A percentile compares a stretch with the other conserved stretches of the same genome.
phyloP scores from a whole-genome alignment of 148 eudicot genomes.

The Beta vulgaris region DNA sequence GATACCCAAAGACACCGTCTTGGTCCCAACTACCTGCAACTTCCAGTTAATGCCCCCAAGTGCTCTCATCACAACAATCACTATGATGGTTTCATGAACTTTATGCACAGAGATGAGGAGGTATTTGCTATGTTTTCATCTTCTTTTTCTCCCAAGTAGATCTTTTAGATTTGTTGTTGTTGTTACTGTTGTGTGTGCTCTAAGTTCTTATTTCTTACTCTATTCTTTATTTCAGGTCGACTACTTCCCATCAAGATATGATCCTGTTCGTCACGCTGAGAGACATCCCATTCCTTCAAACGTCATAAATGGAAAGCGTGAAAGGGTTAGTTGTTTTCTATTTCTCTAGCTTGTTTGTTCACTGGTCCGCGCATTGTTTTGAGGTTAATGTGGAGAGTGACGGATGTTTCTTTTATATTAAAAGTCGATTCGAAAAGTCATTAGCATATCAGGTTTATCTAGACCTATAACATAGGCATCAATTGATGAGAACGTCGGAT shows the following conservation, averaged over 20 bases:
- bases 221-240: slow-evolving; percentile 50
- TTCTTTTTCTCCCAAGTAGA: neutral
- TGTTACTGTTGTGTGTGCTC: neutral
- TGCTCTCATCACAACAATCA: slow-evolving; percentile 91
- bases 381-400: neutral
- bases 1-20: slow-evolving; percentile 97
- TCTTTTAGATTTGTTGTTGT: neutral
- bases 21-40: slow-evolving; percentile 90
- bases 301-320: slow-evolving; percentile 63
- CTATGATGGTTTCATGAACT: slow-evolving; percentile 88
- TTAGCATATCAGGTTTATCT: neutral
- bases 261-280: slow-evolving; percentile 94
- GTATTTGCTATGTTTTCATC: slow-evolving; percentile 27
- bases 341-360: slow-evolving; percentile 7
- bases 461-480: neutral
- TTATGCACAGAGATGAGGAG: slow-evolving; percentile 99
- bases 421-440: neutral
- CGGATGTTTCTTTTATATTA: neutral
- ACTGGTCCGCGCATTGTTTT: neutral
- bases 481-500: neutral
- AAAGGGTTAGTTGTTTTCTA: slow-evolving; percentile 48
- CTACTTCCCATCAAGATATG: slow-evolving; percentile 95
- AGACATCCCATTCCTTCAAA: slow-evolving; percentile 63
- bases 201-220: slow-evolving; percentile 22
- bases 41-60: slow-evolving; percentile 93